Base-by-base conservation (phyloP, 2,329 filamentous ascomycete species). In the Pseudocercospora vitis region DNA sequence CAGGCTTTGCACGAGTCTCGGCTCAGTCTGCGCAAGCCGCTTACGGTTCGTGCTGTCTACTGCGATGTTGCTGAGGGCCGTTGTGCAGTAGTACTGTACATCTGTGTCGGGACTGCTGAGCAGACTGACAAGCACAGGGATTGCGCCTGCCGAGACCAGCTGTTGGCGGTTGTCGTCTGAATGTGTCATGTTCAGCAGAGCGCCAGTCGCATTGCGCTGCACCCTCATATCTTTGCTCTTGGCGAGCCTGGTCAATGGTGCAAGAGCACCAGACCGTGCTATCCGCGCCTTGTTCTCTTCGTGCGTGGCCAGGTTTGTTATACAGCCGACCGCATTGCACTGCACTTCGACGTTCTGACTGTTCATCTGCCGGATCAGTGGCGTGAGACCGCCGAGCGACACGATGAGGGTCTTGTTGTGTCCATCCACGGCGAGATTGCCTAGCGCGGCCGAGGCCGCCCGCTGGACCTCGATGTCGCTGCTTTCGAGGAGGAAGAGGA, bases 211-310 rank as follows among this genome's bases (percentile, higher is more conserved):
- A 73, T 99, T 99, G 61, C 94, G 84, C 76, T 99, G 94, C 44
- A 99, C 94, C 52, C 94, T 85, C 94, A 97, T 97, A 68, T 99
- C 94, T 73, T 95, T 92, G 18, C 94, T 97, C 74, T 96, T 97
- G 58, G 94, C 94, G 53, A 99, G 78, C 59, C 89, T 84, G 40
- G 94, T 99, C 63, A 99, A 77, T 7, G 94, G 94, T 6, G 88
- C 89, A 52, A 99, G 80, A 50, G 94, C 94, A 54, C 94, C 94
- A 3, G 94, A 99, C 57, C 90, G 84, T 63, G 94, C 94, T 71
- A 99, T 99, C 76, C 95, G 96, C 54, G 94, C 91, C 77, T 99
- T 99, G 77, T 99, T 99, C 65, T 97, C 94, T 75, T 99, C 94
- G 68, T 99, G 94, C 2, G 94, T 99, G 50, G 94, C 94, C 52